Evolutionary conservation across 805 yeast genomes (phyloP).

Genomic region (Candida michaelii): DNA sequence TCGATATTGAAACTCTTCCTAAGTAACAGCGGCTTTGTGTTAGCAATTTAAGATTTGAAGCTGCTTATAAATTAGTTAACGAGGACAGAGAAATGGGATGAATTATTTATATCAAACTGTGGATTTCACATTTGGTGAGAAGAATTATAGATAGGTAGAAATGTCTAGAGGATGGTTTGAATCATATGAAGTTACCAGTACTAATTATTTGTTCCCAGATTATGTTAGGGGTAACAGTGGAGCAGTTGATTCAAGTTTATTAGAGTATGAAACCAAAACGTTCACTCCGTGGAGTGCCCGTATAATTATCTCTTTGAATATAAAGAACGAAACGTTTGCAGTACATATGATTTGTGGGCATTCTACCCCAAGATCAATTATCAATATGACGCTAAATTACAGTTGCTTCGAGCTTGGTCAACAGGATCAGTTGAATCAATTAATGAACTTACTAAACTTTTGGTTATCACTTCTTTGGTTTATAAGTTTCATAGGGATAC

Average conservation of each 20-base stretch:
- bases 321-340: no score
- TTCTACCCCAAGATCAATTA: not conserved
- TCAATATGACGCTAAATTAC: not conserved
- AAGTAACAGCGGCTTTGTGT: no score
- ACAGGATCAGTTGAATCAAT: not conserved
- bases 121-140: not conserved
- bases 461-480: not conserved
- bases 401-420: not conserved
- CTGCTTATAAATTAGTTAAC: no score
- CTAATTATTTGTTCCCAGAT: not conserved
- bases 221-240: not conserved
- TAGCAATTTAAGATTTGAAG: no score
- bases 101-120: not conserved
- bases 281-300: no score
- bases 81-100: no score
- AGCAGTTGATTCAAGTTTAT: not conserved
- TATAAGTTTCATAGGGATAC: not conserved
- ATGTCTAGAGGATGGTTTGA: not conserved
- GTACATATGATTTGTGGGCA: not conserved
- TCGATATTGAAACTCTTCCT: no score
- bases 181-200: not conserved
- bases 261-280: not conserved
- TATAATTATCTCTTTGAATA: no score
- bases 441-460: not conserved
- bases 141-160: conserved; percentile 3